Base-by-base conservation (phyloP, 148 eudicot species). In the Tetragonia tetragonoides region DNA sequence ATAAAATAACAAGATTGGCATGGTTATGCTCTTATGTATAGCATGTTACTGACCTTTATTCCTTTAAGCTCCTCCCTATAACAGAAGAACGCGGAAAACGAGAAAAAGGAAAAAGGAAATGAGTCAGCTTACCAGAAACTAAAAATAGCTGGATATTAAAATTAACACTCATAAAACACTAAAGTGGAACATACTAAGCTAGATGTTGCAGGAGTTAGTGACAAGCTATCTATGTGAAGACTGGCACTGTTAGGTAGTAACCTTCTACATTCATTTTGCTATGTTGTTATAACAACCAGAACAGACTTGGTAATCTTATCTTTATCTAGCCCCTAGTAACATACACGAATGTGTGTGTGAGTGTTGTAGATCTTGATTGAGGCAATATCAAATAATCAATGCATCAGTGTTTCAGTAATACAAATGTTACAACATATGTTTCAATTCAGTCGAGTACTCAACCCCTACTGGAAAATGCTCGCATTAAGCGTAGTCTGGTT, bases 21-120 rank as follows among this genome's bases (percentile, higher is more conserved):
- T 40, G 57, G 69, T 9, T 51, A 44, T 21, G 5, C 17, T 5
- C 3, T 60, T 21, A 67, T 10, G 57, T 28, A 6, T 60, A 41
- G 49, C 38, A 49, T 38, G 20, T 17, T 4, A 66, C 88, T 78
- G 51, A 94, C 99, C 89, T 81, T 89, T 38, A 95, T 53, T 70
- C 83, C 76, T 80, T 89, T 95, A 72, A 95, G 81, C 84, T 95
- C 91, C 77, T 91, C 93, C 84, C 99, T 95, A 85, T 78, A 73
- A 79, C 10, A n/a, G 59, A 63, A 62, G 37, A 21, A 53, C 11
- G 2, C 12, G 24, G 37, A 37, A 69, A 76, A 42, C 12, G 78
- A 23, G 23, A 82, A 41, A 59, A 72, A 38, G 23, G 28, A 24
- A 40, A n/a, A 10, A 51, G 59, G 38, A 6, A 47, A 42, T 21